Base-by-base conservation (phyloP, 371 early-diverging fungal genomes). In the Mortierella sp. region DNA sequence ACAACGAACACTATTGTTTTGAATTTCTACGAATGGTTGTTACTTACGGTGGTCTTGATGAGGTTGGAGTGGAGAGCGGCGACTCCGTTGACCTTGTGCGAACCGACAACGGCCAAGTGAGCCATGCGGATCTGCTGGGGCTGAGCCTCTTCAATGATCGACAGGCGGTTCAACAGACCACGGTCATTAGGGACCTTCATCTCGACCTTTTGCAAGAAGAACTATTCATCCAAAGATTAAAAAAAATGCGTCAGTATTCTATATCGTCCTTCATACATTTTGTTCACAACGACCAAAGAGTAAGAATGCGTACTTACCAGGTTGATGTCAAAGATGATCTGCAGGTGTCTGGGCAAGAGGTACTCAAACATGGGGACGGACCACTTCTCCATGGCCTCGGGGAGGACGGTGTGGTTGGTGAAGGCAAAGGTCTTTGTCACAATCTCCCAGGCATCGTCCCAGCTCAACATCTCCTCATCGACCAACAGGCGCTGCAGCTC, bases 311-410 rank as follows among this genome's bases (percentile, higher is more conserved):
- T 19, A 0, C 76, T 61, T 84, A 89, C 89, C 85, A 97, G 87
- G 85, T 97, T 97, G 91, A 97, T 94, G 85, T 97, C 97, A 81
- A 94, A 97, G 84, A 97, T 97, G 86, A 97, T 95, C 85, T 94
- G 92, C 96, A 97, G 91, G 86, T 96, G 96, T 70, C 97, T 92
- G 64, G 97, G 97, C 70, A 97, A 87, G 37, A 97, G 88, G 80
- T 96, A 93, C 79, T 91, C 88, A 72, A 97, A 80, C 90, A 97
- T 92, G 8, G 96, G 96, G 37, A 97, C 97, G 7, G 97, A 90
- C 97, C 97, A 97, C 76, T 92, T 92, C 88, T 97, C 97, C 87
- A 97, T 90, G 65, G 97, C 97, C 87, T 97, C 97, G 63, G 97
- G 97, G 64, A 97, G 91, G 31, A 97, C 95, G 2, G 97, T 97